Conservation (phyloP, 1,139 yeast species). For the Nakaseomyces kungkrabaensis region DNA sequence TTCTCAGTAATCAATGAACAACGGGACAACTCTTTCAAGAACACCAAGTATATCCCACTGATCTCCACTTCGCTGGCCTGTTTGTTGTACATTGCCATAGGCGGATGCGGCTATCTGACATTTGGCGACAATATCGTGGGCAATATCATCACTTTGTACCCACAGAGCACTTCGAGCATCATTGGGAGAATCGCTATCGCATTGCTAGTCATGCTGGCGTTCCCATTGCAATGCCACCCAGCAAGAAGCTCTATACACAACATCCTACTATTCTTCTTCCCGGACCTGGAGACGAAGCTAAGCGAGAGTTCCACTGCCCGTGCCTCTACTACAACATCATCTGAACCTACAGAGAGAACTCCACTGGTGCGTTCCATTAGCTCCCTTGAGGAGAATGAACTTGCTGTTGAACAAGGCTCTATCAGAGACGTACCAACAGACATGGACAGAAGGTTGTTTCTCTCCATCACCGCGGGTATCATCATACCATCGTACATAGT, state of each 20-base stretch:
- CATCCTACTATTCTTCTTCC: constrained; percentile 1
- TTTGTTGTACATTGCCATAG: constrained; percentile 48
- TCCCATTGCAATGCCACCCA: constrained; percentile 71
- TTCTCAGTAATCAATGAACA: constrained; percentile 65
- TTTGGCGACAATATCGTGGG: constrained; percentile 59
- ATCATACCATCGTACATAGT: constrained; percentile 54
- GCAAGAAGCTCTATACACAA: constrained; percentile 19
- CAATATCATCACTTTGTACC: constrained; percentile 62
- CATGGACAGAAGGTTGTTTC: constrained; percentile 38
- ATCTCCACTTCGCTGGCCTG: constrained; percentile 53
- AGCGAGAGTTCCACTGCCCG: neutral
- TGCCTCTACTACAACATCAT: neutral
- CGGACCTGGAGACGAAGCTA: neutral
- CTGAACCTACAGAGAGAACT: neutral
- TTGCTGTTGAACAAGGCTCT: constrained; percentile 21
- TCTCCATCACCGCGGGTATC: constrained; percentile 55
- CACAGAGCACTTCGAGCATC: constrained; percentile 49
- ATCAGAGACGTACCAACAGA: constrained; percentile 21
- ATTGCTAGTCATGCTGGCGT: constrained; percentile 57
- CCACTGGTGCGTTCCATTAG: constrained; percentile 1
- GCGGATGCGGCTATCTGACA: constrained; percentile 58
- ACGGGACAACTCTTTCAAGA: constrained; percentile 42
- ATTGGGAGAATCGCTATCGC: constrained; percentile 65
- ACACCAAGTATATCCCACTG: constrained; percentile 44
- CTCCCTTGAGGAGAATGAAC: constrained; percentile 2